A percentile compares a stretch with the other conserved stretches of the same genome.
phyloP scores from a whole-genome alignment of 1,284 basidiomycete genomes.

The Gomphus bonarii region DNA sequence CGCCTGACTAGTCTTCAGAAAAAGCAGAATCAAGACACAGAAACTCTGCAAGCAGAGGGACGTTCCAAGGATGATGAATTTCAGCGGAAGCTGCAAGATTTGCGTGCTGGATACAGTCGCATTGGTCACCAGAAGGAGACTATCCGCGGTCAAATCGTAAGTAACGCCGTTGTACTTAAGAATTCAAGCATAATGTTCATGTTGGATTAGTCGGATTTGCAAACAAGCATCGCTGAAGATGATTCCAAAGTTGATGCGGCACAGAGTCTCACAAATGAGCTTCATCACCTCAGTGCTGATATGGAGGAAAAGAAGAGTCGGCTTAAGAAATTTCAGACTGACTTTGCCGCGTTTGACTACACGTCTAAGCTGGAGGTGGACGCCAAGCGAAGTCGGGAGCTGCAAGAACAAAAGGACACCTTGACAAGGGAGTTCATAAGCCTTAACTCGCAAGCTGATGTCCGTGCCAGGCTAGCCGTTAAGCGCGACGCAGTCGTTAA shows the following conservation, averaged over 20 bases:
- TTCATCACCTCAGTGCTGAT: slow-evolving; percentile 50
- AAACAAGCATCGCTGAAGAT: slow-evolving; percentile 37
- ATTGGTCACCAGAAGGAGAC: slow-evolving; percentile 41
- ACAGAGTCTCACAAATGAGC: slow-evolving; percentile 44
- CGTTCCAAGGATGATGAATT: slow-evolving; percentile 47
- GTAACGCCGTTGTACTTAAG: not conserved
- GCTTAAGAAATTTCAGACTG: slow-evolving; percentile 44
- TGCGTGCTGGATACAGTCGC: slow-evolving; percentile 43
- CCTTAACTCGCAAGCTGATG: slow-evolving; percentile 75
- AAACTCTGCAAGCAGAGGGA: slow-evolving; percentile 53
- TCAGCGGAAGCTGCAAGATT: slow-evolving; percentile 38
- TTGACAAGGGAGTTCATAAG: slow-evolving; percentile 65
- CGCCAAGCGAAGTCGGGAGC: slow-evolving; percentile 37
- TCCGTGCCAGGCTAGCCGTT: slow-evolving; percentile 72
- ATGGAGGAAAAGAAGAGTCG: slow-evolving; percentile 59
- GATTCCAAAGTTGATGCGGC: slow-evolving; percentile 50
- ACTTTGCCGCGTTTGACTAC: slow-evolving; percentile 52
- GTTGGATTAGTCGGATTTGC: slow-evolving; percentile 36
- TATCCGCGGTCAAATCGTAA: slow-evolving; percentile 54
- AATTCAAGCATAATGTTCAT: not conserved
- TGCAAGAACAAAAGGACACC: slow-evolving; percentile 66
- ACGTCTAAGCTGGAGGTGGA: slow-evolving; percentile 64
- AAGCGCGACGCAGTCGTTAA: slow-evolving; percentile 60
- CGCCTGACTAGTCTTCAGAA: slow-evolving; percentile 49
- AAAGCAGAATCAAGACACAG: slow-evolving; percentile 43